Evolutionary conservation across 2,329 filamentous ascomycete species (phyloP), one percentile per base, ranked within the genome.

Genomic region (Aspergillus sp.): DNA sequence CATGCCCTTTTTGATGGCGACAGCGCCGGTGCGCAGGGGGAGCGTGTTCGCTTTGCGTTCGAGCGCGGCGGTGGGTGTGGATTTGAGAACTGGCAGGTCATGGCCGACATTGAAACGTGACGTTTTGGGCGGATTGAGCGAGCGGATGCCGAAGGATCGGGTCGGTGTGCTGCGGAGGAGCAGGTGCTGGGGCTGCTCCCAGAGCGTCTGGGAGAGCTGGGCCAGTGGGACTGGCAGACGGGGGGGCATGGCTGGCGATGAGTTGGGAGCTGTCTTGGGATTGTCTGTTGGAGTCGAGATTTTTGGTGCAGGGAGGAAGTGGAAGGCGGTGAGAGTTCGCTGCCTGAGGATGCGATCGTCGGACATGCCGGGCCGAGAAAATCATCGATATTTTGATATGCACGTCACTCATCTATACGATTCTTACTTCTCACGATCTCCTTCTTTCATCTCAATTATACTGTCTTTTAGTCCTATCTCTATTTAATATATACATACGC

Each of bases 1-100:
- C 89, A 99, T 97, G 72, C 94, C 94, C 76, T 92, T 93, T 77
- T 99, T 99, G 69, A 86, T 81, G 11, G 88, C 91, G 44, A 99
- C 80, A 8, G 90, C 86, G 26, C 94, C 94, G 2, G 91, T 86
- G 24, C 94, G 88, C 40, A 82, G 75, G 6, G 85, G 84, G 10
- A 84, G 77, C 0, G 78, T 82, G 58, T 76, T 75, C 36, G 77
- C 74, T 70, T 81, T 83, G 46, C 83, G 82, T 51, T 77, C 72
- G 51, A 85, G 77, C 2, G 85, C 84, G n/a, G 82, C 82, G 3
- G 78, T 75, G 8, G 78, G 76, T 9, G 80, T 81, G 52, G 81
- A 77, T 51, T 78, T 73, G 33, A 87, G 76, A n/a, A 80, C 68
- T 6, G 75, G 73, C 14, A 82, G 75, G 42, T 72, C 69, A 52